Evolutionary conservation across 2,329 filamentous ascomycete species (phyloP), one percentile per base, ranked within the genome.

Genomic region (Fonsecaea multimorphosa): DNA sequence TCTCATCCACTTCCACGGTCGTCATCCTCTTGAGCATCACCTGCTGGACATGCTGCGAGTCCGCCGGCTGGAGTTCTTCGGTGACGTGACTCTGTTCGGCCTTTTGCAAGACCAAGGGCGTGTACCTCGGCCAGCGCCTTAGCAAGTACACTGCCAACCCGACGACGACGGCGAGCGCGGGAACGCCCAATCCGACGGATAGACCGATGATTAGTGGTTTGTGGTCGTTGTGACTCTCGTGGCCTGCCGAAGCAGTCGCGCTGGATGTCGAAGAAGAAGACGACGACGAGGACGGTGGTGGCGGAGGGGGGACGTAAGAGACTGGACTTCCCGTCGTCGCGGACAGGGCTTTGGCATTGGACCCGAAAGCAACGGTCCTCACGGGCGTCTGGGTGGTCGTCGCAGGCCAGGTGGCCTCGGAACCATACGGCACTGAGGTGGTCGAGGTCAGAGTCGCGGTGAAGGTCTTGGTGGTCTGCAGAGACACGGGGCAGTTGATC

Each of bases 401-500:
- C 11, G 29, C 22, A 27, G 29, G 31, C 54, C 34, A 40, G 2
- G 29, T 34, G 7, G 34, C 54, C 14, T 22, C 54, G 9, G 31
- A 36, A 22, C 54, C 54, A 8, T 11, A 31, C n/a, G 54, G 34
- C 5, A 57, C 54, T 12, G 54, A 36, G 27, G 54, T 57, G 22
- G 34, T 57, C 31, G 32, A 22, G 3, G 54, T 57, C 9, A 32
- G 29, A 3, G 54, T 57, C 31, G 31, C 32, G 2, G 54, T 57
- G 34, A 36, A 36, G 22, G 27, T 40, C 29, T 36, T 57, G 3
- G 34, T 40, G 14, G 31, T 57, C 34, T 57, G 54, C 6, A 57
- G 32, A 3, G 54, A 57, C 7, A 40, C 54, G 27, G 54, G 54
- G 32, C 54, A 57, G 34, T 57, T 57, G 31, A 57, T 38, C 54